Evolutionary conservation across 306 rosid genomes (phyloP), one percentile per base, ranked within the genome.

Genomic region (Vachellia pachyceras): DNA sequence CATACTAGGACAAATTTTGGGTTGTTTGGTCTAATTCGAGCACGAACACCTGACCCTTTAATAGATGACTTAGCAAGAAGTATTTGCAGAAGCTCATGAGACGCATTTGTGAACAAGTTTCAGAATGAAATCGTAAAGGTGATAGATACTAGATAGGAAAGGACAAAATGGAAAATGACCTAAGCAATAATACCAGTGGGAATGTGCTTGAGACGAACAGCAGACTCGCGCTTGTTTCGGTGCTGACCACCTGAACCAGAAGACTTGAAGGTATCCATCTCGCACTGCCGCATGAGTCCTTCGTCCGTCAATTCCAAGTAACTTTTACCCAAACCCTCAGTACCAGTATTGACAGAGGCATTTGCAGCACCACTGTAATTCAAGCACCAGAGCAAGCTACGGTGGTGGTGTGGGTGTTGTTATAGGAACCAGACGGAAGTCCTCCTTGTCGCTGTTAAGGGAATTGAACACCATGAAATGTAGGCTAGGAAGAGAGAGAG

Each of bases 241-340:
- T 95, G 98, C 77, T 95, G 99, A 25, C 99, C 99, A 3, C 99
- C 99, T 0, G 99, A 93, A 25, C 98, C 99, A 0, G 97, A 90
- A 5, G 96, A 12, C 83, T 87, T 95, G 84, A 91, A 95, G 17
- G 97, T 93, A 7, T 55, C 90, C 93, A 91, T 79, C 64, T 95
- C 92, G 82, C 99, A 93, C 77, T 91, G 94, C 60, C 88, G 82
- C 89, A 90, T 79, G 13, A 95, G 85, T 73, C 93, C 98, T n/a
- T 86, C 89, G 77, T 95, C 98, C 1, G 93, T 77, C 73, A 90
- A 86, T 67, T 86, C 90, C 47, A 95, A 83, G 77, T 82, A 91
- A 40, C 86, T 80, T 74, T 77, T 90, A 39, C 80, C 91, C 40
- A 42, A 20, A 23, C 29, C 78, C 12, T 55, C 67, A 40, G 47